A percentile compares a stretch with the other conserved stretches of the same genome.
These are phyloP conservation scores for Suillus paluster DNA, from an alignment of 768 basidiomycete species.

Conservation along the genomic window DNA sequence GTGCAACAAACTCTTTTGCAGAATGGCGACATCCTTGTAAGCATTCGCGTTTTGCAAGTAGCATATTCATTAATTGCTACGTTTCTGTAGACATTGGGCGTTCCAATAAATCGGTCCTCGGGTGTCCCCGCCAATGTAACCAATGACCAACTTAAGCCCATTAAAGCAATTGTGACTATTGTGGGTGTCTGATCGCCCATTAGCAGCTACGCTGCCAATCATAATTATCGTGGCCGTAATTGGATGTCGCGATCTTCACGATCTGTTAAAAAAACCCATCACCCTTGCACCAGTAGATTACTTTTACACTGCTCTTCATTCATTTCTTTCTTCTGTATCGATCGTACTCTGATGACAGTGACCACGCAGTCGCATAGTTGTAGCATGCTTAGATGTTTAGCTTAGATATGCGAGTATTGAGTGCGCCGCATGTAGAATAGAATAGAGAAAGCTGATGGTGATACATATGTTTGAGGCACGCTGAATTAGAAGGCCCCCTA, in stretches of 20 bases:
- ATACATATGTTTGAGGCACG: background rate
- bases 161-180: conserved; percentile 46
- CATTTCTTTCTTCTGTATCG: background rate
- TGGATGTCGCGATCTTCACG: background rate
- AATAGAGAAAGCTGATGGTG: background rate
- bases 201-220: background rate
- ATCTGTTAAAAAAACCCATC: too few relatives aligned
- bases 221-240: background rate
- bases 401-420: background rate
- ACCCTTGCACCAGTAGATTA: too few relatives aligned
- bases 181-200: conserved; percentile 30
- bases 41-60: conserved; percentile 17
- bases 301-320: background rate
- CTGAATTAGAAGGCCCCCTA: background rate
- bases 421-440: background rate
- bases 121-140: conserved; percentile 43
- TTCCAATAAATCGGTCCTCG: conserved; percentile 40
- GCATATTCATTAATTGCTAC: conserved; percentile 14
- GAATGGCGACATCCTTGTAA: conserved; percentile 49
- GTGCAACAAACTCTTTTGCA: conserved; percentile 41
- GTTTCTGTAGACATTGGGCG: conserved; percentile 44
- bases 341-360: background rate
- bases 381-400: background rate
- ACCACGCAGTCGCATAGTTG: background rate
- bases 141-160: conserved; percentile 50